Percentiles rank a stretch among this genome's conserved stretches.
phyloP scores from a whole-genome alignment of 2,329 filamentous ascomycete genomes.

The Pseudogymnoascus sp. region DNA sequence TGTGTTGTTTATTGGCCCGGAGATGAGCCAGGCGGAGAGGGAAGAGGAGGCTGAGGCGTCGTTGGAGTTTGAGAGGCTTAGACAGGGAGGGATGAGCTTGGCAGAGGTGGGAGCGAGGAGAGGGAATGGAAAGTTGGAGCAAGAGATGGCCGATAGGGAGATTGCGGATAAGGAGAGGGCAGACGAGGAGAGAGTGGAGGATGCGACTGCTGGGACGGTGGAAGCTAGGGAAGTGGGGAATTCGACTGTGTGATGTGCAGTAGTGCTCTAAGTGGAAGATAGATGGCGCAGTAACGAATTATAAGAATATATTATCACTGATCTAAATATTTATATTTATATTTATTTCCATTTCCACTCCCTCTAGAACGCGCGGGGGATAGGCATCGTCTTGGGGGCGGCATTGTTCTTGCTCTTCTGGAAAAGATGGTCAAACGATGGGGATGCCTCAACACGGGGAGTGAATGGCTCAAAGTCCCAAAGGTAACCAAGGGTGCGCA shows the following conservation, averaged over 20 bases:
- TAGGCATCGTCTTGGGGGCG: not conserved
- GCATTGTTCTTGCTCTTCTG: not conserved
- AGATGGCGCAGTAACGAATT: not conserved
- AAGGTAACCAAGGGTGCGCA: constrained; percentile 35
- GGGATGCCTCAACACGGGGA: constrained; percentile 7
- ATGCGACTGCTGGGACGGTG: not conserved
- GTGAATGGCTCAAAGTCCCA: constrained; percentile 24
- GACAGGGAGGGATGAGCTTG: constrained; percentile 32
- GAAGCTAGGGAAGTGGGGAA: not conserved
- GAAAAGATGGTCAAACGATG: constrained; percentile 11
- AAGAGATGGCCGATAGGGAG: constrained; percentile 12
- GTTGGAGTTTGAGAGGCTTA: not conserved
- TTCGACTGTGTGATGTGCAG: not conserved
- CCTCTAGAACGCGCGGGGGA: not conserved
- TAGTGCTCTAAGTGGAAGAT: not conserved
- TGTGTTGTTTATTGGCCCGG: constrained; percentile 38
- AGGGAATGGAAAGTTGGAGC: constrained; percentile 23
- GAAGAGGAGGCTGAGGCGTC: not conserved
- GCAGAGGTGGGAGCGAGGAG: constrained; percentile 36
- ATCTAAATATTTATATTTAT: not conserved
- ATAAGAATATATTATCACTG: not conserved
- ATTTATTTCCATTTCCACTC: not conserved
- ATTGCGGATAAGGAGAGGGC: not conserved
- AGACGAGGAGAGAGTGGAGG: not conserved
- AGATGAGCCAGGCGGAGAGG: constrained; percentile 20